A percentile compares a stretch with the other conserved stretches of the same genome.
Evolutionary conservation across 768 basidiomycete genomes (phyloP).

Genomic region (Tubosaeta sp.): DNA sequence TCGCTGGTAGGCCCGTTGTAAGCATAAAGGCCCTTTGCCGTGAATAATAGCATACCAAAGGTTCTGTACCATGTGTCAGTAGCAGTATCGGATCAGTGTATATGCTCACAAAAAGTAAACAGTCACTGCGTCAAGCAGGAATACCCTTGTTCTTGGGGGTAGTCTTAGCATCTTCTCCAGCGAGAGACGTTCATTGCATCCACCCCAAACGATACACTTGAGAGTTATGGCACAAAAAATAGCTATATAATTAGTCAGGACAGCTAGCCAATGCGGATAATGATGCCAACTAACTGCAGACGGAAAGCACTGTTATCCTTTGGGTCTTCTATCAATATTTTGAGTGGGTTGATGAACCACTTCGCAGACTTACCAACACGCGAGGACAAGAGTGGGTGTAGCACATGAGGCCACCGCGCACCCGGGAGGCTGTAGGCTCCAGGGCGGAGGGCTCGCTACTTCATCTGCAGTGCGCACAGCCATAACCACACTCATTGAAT

Average conservation of each 20-base stretch:
- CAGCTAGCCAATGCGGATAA: background rate
- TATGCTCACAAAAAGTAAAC: slow-evolving; percentile 18
- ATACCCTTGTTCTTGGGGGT: background rate
- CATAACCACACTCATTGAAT: slow-evolving; percentile 10
- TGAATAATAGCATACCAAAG: slow-evolving; percentile 7
- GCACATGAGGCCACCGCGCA: slow-evolving; percentile 7
- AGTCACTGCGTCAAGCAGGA: slow-evolving; percentile 11
- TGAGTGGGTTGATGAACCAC: background rate
- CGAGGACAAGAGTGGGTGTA: slow-evolving; percentile 17
- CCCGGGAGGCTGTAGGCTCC: slow-evolving; percentile 10
- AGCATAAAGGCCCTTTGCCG: background rate
- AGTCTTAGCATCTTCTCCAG: background rate
- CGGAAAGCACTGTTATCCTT: slow-evolving; percentile 17
- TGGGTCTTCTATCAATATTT: background rate
- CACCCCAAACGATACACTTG: slow-evolving; percentile 3
- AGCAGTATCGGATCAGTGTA: background rate
- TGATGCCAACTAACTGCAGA: slow-evolving; percentile 14
- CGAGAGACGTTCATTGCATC: background rate
- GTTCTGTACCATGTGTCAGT: slow-evolving; percentile 6
- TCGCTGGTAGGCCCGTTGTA: background rate
- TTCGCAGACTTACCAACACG: slow-evolving; percentile 15
- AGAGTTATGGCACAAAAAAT: slow-evolving; percentile 17
- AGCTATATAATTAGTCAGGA: slow-evolving; percentile 9
- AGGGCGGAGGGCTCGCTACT: slow-evolving; percentile 17
- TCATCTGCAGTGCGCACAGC: slow-evolving; percentile 10